Evolutionary conservation across 2,329 filamentous ascomycete species (phyloP), one percentile per base, ranked within the genome.

Genomic region (Fusarium temperatum): DNA sequence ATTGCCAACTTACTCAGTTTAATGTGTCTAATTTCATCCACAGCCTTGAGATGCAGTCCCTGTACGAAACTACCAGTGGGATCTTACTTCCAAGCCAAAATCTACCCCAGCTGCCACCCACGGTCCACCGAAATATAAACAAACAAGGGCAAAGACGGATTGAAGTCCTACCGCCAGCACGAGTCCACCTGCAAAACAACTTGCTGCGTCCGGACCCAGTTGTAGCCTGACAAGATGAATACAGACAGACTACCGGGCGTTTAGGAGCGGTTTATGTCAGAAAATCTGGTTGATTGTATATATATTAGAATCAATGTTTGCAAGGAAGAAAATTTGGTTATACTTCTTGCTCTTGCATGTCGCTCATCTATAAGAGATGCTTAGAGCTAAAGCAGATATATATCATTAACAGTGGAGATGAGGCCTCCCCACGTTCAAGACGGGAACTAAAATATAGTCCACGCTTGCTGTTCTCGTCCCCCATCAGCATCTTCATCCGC

Each of bases 241-340:
- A 22, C 1, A 41, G 18, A 4, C 38, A n/a, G n/a, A n/a, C n/a
- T 41, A 22, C 0, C 2, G 6, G 18, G 20, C 7, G 12, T 41
- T 14, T 22, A 6, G 38, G 38, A 41, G 20, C 12, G 7, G 6
- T 8, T 22, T 5, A 1, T 41, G 20, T 5, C 12, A 22, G 20
- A 8, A 39, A 11, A 20, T 38, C 9, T 20, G 11, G 36, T 18
- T 10, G 4, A 36, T 9, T 7, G 20, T 41, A 1, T 5, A 13
- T 22, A 22, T 41, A 41, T 22, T 8, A 41, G 20, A n/a, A 7
- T n/a, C 8, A 10, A 0, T 15, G 39, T 18, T 5, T n/a, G 11
- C 0, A 14, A 41, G 12, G 20, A 41, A 41, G 9, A 41, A 5
- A 41, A 8, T 0, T n/a, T 14, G 12, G 39, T 5, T n/a, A 14